Base-by-base conservation (phyloP, 202 grass and related monocot genomes). In the Zizania palustris region DNA sequence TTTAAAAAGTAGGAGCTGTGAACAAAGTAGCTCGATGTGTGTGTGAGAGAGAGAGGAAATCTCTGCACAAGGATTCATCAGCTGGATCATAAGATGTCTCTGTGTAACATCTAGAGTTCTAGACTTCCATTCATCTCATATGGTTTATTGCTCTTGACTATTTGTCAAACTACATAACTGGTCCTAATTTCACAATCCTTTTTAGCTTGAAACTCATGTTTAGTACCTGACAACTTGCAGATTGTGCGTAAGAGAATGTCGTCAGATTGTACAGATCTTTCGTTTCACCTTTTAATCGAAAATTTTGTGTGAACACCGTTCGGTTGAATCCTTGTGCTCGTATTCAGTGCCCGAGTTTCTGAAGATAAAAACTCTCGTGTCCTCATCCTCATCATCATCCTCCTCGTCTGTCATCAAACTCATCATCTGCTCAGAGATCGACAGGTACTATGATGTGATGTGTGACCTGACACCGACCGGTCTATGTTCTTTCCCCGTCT, bases 1-100 rank as follows among this genome's bases (percentile, higher is more conserved):
- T 71, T 81, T 63, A 80, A 74, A 63, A 79, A 69, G 63, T 63
- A 55, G 63, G 45, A 85, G 45, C 8, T 13, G 9, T 85, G 76
- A 2, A 28, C 28, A 28, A 28, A 28, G 28, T 28, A 28, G 28
- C 28, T 28, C 28, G 28, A 28, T 28, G 28, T 28, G 28, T 28
- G 28, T 28, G 28, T 28, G 28, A 1, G 28, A 1, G 28, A 1
- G 28, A 1, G 28, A 28, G 28, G 28, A 28, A 28, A 28, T 28
- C 28, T 0, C 0, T 85, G 84, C 63, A 81, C 15, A 57, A 9
- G 5, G 0, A 0, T 43, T 54, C 21, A 53, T 55, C 20, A 37
- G 22, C 18, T 53, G 15, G 56, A 62, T 35, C 40, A 48, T 37
- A 15, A 45, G 42, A 62, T 37, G 35, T 46, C 22, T 16, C 43